Evolutionary conservation across 2,329 filamentous ascomycete genomes (phyloP).

Genomic region (Xylaria arbuscula): DNA sequence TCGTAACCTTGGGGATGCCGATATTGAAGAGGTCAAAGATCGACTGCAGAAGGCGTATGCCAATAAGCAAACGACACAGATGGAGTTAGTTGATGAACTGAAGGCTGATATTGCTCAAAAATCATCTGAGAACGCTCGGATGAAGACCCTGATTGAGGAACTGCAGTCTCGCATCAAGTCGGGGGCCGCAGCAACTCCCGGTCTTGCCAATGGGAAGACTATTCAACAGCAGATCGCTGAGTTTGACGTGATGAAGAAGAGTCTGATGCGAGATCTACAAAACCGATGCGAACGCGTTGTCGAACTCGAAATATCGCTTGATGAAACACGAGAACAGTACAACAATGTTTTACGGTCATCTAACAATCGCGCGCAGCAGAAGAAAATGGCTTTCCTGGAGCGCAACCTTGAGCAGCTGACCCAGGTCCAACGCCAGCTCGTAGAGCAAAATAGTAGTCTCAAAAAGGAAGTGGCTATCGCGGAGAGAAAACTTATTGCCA

Average conservation of each 20-base stretch:
- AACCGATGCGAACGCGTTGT: conserved; percentile 98
- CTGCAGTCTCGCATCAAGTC: conserved; percentile 79
- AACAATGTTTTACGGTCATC: conserved; percentile 97
- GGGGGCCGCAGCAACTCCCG: conserved; percentile 61
- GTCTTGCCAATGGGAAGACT: conserved; percentile 85
- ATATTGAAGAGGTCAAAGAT: conserved; percentile 86
- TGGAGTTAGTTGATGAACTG: conserved; percentile 79
- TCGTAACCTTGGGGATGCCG: conserved; percentile 79
- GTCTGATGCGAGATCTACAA: conserved; percentile 96
- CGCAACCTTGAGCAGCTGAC: conserved; percentile 98
- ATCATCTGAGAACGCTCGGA: conserved; percentile 81
- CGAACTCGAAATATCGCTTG: conserved; percentile 95
- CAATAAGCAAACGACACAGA: conserved; percentile 78
- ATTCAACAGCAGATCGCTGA: conserved; percentile 98
- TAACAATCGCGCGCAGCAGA: conserved; percentile 98
- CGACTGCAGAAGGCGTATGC: conserved; percentile 81
- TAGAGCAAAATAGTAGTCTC: conserved; percentile 95
- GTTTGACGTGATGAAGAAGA: conserved; percentile 99
- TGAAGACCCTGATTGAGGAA: conserved; percentile 84
- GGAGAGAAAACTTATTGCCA: conserved; percentile 93
- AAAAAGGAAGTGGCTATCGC: conserved; percentile 99
- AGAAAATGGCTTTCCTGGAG: conserved; percentile 99
- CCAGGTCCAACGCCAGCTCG: conserved; percentile 94
- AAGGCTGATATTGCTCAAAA: conserved; percentile 80
- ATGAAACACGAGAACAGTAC: conserved; percentile 98